Conservation (phyloP, 1,284 basidiomycete species). For the Porphyrellus sp. region DNA sequence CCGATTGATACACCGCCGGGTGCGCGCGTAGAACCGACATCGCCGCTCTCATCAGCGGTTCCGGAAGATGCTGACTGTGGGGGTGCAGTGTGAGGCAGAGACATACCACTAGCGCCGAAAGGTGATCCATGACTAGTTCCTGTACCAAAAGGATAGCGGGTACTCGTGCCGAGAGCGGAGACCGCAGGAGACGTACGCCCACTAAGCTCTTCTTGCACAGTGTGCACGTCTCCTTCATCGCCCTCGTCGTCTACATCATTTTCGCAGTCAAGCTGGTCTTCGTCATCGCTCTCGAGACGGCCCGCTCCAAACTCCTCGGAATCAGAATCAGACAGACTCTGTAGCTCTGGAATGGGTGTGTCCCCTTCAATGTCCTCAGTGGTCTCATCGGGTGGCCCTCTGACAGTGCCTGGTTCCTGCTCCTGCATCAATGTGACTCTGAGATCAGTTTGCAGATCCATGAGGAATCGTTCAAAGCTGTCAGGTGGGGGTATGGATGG, state of each 20-base stretch:
- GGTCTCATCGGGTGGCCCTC: constrained; percentile 18
- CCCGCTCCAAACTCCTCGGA: constrained; percentile 24
- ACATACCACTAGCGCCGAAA: constrained; percentile 5
- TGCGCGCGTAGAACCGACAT: not conserved
- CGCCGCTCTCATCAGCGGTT: constrained; percentile 1
- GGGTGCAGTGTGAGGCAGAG: not conserved
- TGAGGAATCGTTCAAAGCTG: constrained; percentile 72
- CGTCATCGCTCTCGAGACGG: constrained; percentile 19
- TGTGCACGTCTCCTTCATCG: constrained; percentile 20
- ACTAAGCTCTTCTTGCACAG: constrained; percentile 24
- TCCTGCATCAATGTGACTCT: constrained; percentile 50
- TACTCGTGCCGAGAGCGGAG: constrained; percentile 22
- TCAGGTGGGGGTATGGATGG: constrained; percentile 52
- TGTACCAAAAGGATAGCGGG: constrained; percentile 12
- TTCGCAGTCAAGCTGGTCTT: constrained; percentile 13
- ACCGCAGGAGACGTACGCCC: constrained; percentile 31
- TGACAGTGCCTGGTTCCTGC: constrained; percentile 13
- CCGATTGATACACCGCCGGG: constrained; percentile 8
- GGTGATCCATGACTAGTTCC: constrained; percentile 5
- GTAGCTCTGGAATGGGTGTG: constrained; percentile 29
- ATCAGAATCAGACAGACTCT: constrained; percentile 29
- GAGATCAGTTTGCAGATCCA: constrained; percentile 69
- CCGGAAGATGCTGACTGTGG: constrained; percentile 14
- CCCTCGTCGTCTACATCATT: constrained; percentile 9
- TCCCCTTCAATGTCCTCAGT: constrained; percentile 21